These are phyloP conservation scores for Saccharomycodes ludwigii DNA, from an alignment of 805 yeast genomes.

Conservation along the genomic window DNA sequence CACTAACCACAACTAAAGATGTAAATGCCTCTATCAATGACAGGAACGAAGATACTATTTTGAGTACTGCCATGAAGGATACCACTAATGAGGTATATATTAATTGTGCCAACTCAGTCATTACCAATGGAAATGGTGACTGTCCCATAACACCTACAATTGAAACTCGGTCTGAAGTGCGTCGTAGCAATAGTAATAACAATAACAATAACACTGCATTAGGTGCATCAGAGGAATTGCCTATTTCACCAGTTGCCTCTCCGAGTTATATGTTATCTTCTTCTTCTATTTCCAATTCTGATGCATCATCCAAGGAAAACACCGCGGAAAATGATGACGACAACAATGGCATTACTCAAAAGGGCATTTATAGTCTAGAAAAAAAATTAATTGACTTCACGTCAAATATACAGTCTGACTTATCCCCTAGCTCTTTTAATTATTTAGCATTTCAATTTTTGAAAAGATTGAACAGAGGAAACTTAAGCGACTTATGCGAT, in stretches of 20 bases:
- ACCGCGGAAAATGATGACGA: constrained; percentile 14
- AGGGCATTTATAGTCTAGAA: constrained; percentile 12
- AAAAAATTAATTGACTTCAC: constrained; percentile 10
- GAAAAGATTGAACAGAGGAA: constrained; percentile 43
- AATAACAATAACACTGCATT: neutral
- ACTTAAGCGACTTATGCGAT: constrained; percentile 48
- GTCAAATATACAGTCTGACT: no score
- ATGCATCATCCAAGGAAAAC: constrained; percentile 1
- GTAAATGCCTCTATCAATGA: no score
- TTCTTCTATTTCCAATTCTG: no score
- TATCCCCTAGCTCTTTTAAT: constrained; percentile 35
- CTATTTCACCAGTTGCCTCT: constrained; percentile 23
- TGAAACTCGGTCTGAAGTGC: no score
- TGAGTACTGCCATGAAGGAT: no score
- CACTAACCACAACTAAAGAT: no score
- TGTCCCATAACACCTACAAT: no score
- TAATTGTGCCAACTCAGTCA: no score
- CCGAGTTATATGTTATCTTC: constrained; percentile 14
- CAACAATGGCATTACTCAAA: constrained; percentile 16
- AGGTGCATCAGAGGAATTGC: constrained; percentile 15
- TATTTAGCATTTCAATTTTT: constrained; percentile 43
- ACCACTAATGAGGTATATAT: no score
- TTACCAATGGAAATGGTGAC: no score
- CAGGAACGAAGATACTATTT: no score
- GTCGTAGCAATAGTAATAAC: neutral